These are phyloP conservation scores for Aspergillus kassunensis DNA, from an alignment of 495 filamentous ascomycete genomes.

Conservation along the genomic window DNA sequence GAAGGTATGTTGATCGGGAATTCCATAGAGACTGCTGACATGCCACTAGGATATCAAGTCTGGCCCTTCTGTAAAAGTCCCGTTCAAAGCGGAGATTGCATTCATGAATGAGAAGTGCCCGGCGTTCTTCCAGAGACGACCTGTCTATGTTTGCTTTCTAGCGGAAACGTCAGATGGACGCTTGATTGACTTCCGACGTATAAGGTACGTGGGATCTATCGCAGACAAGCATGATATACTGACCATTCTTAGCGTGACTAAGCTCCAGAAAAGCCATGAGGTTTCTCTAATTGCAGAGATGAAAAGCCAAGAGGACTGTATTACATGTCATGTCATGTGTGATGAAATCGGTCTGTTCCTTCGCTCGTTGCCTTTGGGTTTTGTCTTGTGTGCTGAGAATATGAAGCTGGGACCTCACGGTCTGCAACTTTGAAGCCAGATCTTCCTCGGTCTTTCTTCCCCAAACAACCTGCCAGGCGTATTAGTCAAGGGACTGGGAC, in stretches of 20 bases:
- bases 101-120: slow-evolving; percentile 67
- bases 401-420: slow-evolving; percentile 69
- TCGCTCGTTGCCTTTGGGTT: no score
- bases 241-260: slow-evolving; percentile 51
- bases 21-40: no score
- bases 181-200: slow-evolving; percentile 74
- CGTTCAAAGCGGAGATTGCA: slow-evolving; percentile 64
- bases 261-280: slow-evolving; percentile 59
- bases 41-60: slow-evolving; percentile 41
- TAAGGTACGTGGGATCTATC: slow-evolving; percentile 36
- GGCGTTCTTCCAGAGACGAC: slow-evolving; percentile 54
- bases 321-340: slow-evolving; percentile 76
- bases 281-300: slow-evolving; percentile 60
- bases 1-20: slow-evolving; percentile 50
- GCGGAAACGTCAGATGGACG: slow-evolving; percentile 72
- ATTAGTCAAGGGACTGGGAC: slow-evolving; percentile 6
- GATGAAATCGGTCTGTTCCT: slow-evolving; percentile 69
- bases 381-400: no score
- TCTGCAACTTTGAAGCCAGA: slow-evolving; percentile 58
- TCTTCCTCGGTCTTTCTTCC: slow-evolving; percentile 56
- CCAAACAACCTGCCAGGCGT: slow-evolving; percentile 4
- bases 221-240: slow-evolving; percentile 5
- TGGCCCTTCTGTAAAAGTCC: slow-evolving; percentile 48
- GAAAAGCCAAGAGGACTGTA: slow-evolving; percentile 48
- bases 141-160: slow-evolving; percentile 68